phyloP scores from a whole-genome alignment of 768 basidiomycete genomes.

The Suillus decipiens region DNA sequence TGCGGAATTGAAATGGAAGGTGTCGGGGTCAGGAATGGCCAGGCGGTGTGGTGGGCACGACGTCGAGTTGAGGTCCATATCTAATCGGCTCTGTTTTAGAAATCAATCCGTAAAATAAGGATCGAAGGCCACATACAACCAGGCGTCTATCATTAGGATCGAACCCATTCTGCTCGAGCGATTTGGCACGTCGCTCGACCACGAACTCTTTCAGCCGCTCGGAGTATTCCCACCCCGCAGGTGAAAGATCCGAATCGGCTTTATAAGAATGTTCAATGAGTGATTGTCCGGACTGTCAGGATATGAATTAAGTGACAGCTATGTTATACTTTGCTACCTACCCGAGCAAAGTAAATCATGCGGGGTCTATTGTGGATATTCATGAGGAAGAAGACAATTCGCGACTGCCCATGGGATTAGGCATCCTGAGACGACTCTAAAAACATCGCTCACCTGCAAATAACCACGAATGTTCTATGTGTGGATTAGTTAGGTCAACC shows the following conservation, averaged over 20 bases:
- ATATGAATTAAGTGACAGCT: background rate
- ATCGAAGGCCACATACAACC: slow-evolving; percentile 50
- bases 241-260: slow-evolving; percentile 95
- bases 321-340: slow-evolving; percentile 39
- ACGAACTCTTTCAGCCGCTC: slow-evolving; percentile 90
- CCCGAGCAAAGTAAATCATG: slow-evolving; percentile 95
- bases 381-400: slow-evolving; percentile 99
- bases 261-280: slow-evolving; percentile 98
- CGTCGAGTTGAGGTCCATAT: slow-evolving; percentile 97
- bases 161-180: slow-evolving; percentile 70
- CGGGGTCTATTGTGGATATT: slow-evolving; percentile 95
- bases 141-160: slow-evolving; percentile 60
- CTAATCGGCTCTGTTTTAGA: slow-evolving; percentile 39
- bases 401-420: slow-evolving; percentile 52
- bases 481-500: slow-evolving; percentile 7
- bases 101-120: background rate
- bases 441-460: slow-evolving; percentile 56
- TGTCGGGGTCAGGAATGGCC: slow-evolving; percentile 75
- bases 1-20: slow-evolving; percentile 17
- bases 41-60: slow-evolving; percentile 92
- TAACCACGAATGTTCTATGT: slow-evolving; percentile 83
- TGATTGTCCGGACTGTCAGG: slow-evolving; percentile 88
- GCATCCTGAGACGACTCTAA: background rate
- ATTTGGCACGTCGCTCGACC: slow-evolving; percentile 75
- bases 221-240: slow-evolving; percentile 94